Conservation (phyloP, 257 asterid genomes). For the Petunia axillaris region DNA sequence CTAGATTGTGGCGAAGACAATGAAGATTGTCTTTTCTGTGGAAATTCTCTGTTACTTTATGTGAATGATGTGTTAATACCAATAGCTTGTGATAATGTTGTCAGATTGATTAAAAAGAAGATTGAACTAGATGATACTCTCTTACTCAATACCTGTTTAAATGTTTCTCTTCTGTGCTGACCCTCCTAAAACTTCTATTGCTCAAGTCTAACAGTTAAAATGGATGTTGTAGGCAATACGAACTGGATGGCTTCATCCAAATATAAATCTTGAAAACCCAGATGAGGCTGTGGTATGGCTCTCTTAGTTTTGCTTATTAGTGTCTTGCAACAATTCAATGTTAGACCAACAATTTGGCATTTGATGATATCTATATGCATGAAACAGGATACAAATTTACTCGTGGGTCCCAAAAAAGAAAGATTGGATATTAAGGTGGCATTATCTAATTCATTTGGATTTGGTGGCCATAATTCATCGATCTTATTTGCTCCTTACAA, state of each 20-base stretch:
- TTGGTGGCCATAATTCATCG: constrained; percentile 36
- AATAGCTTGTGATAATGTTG: not conserved
- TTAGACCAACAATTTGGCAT: not conserved
- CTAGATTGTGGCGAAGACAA: not conserved
- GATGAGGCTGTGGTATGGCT: constrained; percentile 45
- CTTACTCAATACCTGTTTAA: no score
- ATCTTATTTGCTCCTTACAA: constrained; percentile 34
- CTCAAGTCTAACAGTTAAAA: not conserved
- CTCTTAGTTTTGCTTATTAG: not conserved
- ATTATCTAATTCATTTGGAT: constrained; percentile 33
- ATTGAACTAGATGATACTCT: no score
- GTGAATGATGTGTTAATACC: not conserved
- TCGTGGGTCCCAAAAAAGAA: constrained; percentile 32
- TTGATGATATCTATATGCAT: not conserved
- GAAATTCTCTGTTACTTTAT: not conserved
- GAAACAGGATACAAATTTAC: constrained; percentile 28
- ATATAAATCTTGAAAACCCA: constrained; percentile 54
- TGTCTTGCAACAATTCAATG: not conserved
- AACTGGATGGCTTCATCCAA: constrained; percentile 60
- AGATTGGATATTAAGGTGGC: constrained; percentile 35
- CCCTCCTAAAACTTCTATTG: not conserved
- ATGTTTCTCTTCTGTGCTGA: not conserved
- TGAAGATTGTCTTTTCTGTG: not conserved
- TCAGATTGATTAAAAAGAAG: not conserved
- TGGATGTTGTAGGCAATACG: constrained; percentile 43